These are phyloP conservation scores for Xylaria sp. DNA, from an alignment of 2,329 filamentous ascomycete species.

Conservation along the genomic window DNA sequence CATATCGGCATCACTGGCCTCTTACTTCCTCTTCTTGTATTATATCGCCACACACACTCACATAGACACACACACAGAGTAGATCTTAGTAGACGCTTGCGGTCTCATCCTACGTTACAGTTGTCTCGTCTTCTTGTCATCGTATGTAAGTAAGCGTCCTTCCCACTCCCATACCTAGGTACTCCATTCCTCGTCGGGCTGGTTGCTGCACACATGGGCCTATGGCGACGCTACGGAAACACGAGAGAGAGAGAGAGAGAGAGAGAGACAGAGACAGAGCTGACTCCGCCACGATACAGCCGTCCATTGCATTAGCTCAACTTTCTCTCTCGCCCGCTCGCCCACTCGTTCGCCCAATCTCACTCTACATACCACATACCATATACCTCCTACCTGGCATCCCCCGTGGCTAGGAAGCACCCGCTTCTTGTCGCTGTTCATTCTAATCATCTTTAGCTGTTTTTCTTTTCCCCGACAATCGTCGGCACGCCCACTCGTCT, in stretches of 20 bases:
- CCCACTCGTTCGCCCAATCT: conserved; percentile 24
- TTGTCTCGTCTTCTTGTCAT: neutral
- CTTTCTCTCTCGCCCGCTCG: conserved; percentile 46
- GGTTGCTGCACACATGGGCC: conserved; percentile 34
- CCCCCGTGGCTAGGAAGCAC: conserved; percentile 12
- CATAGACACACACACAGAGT: neutral
- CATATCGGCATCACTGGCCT: neutral
- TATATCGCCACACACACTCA: neutral
- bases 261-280: neutral
- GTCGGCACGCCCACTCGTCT: neutral
- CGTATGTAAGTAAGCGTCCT: neutral
- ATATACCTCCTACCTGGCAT: neutral
- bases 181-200: conserved; percentile 23
- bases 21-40: neutral
- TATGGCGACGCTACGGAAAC: conserved; percentile 32
- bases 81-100: conserved; percentile 2
- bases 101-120: conserved; percentile 9
- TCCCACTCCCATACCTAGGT: neutral
- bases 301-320: conserved; percentile 41
- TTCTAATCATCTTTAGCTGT: conserved; percentile 2
- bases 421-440: neutral
- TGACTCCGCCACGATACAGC: conserved; percentile 46
- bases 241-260: conserved; percentile 4
- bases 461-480: neutral
- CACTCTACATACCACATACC: neutral